Evolutionary conservation across 2,329 filamentous ascomycete species (phyloP), one percentile per base, ranked within the genome.

Genomic region (Aspergillus brunneoviolaceus): DNA sequence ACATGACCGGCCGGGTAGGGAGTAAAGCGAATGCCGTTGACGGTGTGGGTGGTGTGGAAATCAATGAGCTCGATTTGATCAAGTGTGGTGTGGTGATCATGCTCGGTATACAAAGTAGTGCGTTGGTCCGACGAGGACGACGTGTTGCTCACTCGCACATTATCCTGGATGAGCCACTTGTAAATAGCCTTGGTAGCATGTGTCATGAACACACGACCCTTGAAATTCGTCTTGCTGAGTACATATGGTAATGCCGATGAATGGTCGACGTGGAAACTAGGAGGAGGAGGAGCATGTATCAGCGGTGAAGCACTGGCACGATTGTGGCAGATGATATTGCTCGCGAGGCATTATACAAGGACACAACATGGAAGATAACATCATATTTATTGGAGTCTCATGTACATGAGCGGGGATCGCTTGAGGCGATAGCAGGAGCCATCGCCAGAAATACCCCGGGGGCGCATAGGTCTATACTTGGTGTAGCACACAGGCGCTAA

Each of bases 151-250:
- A 99, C 93, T 60, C 95, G 89, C 49, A 99, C 91, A 67, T 92
- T 96, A 77, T 99, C 95, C 76, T 96, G 92, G 64, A 98, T 97
- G 55, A 98, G 87, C 94, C 95, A 98, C 79, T 98, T 98, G 85
- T 99, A 99, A 74, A 99, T 99, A 69, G 95, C 95, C 77, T 99
- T 98, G 51, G 95, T 99, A 1, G 95, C 92, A 81, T 99, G 95
- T 55, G 95, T 99, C 94, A 98, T 99, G 81, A 97, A 98, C 62
- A 98, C 94, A 23, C 93, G 88, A 52, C 95, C 95, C 66, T 90
- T 89, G 81, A 99, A 99, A 76, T 97, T 97, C 42, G 95, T 98
- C 81, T 99, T 99, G 65, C 94, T 91, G 65, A 99, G 85, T 61
- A 99, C 95, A 75, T 98, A 99, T 49, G 95, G 95, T 51, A 99